Evolutionary conservation across 768 basidiomycete species (phyloP).

Genomic region (Mycena amicta): DNA sequence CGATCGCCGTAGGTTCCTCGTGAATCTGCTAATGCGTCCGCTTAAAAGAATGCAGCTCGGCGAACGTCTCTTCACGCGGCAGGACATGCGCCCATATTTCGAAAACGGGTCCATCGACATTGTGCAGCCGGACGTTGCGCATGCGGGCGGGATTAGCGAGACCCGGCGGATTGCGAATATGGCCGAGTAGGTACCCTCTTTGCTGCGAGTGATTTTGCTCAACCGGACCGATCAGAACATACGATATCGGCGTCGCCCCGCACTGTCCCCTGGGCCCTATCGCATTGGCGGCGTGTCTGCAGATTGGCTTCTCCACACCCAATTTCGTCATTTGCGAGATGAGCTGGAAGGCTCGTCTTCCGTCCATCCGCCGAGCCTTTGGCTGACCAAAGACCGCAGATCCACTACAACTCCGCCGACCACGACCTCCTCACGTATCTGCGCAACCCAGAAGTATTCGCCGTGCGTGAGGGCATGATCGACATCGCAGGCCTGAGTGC

Average conservation of each 20-base stretch:
- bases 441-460: conserved; percentile 51
- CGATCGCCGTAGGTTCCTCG: conserved; percentile 31
- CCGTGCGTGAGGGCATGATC: conserved; percentile 55
- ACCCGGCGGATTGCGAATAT: conserved; percentile 43
- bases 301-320: conserved; percentile 58
- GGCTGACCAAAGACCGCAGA: conserved; percentile 36
- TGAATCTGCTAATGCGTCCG: not conserved
- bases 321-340: conserved; percentile 50
- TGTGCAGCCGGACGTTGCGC: conserved; percentile 64
- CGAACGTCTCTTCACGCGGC: conserved; percentile 63
- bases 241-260: conserved; percentile 72
- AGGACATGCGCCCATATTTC: conserved; percentile 67
- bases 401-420: conserved; percentile 61
- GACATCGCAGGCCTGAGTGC: conserved; percentile 42
- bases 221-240: conserved; percentile 54
- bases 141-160: conserved; percentile 22
- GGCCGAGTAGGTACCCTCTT: conserved; percentile 34
- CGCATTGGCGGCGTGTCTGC: conserved; percentile 70
- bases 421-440: conserved; percentile 68
- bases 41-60: conserved; percentile 37
- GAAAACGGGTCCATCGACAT: conserved; percentile 68
- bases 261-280: conserved; percentile 76
- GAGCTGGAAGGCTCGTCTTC: conserved; percentile 52
- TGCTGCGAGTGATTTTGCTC: not conserved
- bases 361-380: not conserved